These are phyloP conservation scores for Globisporangium spinosum DNA, from an alignment of 352 stramenopile species.

Conservation along the genomic window DNA sequence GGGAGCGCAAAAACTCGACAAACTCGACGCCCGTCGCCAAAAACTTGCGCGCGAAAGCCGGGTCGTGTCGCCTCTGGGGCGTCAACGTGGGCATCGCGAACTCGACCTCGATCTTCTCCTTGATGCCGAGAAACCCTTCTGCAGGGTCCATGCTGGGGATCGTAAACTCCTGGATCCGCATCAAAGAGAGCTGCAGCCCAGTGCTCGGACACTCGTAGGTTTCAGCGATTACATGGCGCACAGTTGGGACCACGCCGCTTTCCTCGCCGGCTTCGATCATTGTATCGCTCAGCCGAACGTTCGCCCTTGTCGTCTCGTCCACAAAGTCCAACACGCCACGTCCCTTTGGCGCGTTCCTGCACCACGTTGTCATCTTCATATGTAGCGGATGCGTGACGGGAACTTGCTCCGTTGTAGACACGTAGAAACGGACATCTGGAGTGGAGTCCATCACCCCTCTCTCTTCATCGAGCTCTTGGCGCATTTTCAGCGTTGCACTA, in stretches of 20 bases:
- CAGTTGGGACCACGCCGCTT: slow-evolving; percentile 41
- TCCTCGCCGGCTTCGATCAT: slow-evolving; percentile 43
- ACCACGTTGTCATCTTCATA: slow-evolving; percentile 32
- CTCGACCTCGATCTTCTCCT: slow-evolving; percentile 61
- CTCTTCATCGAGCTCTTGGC: slow-evolving; percentile 67
- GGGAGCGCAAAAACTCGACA: slow-evolving; percentile 56
- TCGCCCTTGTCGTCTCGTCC: slow-evolving; percentile 26
- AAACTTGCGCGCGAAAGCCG: slow-evolving; percentile 51
- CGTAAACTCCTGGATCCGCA: slow-evolving; percentile 55
- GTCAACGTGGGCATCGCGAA: slow-evolving; percentile 58
- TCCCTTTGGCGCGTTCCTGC: slow-evolving; percentile 30
- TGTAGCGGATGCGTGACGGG: slow-evolving; percentile 42
- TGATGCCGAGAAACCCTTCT: slow-evolving; percentile 51
- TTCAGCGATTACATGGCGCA: slow-evolving; percentile 48
- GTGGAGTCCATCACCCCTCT: slow-evolving; percentile 58
- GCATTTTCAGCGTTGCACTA: slow-evolving; percentile 78
- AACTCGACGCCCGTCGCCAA: slow-evolving; percentile 53
- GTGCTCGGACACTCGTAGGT: slow-evolving; percentile 38
- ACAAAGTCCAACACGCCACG: slow-evolving; percentile 59
- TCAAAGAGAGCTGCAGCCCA: slow-evolving; percentile 39
- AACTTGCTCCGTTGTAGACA: slow-evolving; percentile 62
- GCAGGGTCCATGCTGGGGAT: slow-evolving; percentile 38
- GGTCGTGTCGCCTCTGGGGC: slow-evolving; percentile 41
- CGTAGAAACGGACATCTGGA: slow-evolving; percentile 73
- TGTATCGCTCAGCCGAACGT: slow-evolving; percentile 49